phyloP scores from a whole-genome alignment of 208 protist genomes.

The Trypanosomatidae sp. region DNA sequence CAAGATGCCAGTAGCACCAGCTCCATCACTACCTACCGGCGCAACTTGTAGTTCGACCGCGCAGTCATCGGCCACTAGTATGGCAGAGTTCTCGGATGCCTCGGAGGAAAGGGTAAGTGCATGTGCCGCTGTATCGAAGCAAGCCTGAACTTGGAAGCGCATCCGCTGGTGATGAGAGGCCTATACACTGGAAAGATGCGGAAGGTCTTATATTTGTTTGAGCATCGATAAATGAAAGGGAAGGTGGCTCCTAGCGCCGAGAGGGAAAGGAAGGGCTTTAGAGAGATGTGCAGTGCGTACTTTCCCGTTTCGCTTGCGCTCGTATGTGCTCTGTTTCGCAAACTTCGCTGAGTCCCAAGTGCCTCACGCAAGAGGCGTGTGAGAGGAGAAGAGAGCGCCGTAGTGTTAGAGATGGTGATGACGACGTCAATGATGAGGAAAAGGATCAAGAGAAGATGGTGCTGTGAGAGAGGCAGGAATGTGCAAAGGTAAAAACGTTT shows the following conservation, averaged over 20 bases:
- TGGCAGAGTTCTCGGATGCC: constrained; percentile 1
- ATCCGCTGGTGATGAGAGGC: neutral
- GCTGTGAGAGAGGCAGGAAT: neutral
- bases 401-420: neutral
- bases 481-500: neutral
- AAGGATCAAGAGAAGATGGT: constrained; percentile 1
- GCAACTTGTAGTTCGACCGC: constrained; percentile 5
- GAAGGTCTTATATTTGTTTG: too few relatives aligned
- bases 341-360: neutral
- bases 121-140: constrained; percentile 17
- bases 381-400: neutral
- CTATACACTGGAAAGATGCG: neutral
- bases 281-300: neutral
- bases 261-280: neutral
- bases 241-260: neutral
- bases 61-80: constrained; percentile 16
- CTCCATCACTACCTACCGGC: neutral
- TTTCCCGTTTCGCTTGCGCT: neutral
- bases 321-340: neutral
- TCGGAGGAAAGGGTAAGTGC: constrained; percentile 14
- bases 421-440: neutral
- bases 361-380: neutral
- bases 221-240: neutral
- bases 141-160: constrained; percentile 23
- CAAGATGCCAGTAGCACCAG: neutral